A percentile compares a stretch with the other conserved stretches of the same genome.
Conservation (phyloP, 192 early-diverging fungal species). For the Polychytrium aggregatum region DNA sequence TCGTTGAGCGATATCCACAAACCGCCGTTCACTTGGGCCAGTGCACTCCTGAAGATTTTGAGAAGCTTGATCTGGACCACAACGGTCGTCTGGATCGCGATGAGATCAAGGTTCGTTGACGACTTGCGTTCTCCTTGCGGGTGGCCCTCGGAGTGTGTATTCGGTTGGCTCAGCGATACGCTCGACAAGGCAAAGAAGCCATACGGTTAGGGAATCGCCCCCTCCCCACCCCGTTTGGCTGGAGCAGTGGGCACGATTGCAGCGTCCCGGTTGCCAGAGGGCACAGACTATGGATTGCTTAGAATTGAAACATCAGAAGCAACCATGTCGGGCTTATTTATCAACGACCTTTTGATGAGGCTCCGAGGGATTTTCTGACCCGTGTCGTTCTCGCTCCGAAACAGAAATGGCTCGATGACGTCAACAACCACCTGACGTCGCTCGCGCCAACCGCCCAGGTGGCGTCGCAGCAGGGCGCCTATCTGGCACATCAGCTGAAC, state of each 20-base stretch:
- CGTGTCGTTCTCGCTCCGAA: neutral
- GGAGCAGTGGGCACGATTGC: too few relatives aligned
- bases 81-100: constrained; percentile 7
- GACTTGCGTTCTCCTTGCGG: too few relatives aligned
- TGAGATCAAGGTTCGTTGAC: constrained; percentile 12
- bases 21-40: constrained; percentile 41
- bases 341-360: neutral
- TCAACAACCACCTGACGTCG: constrained; percentile 23
- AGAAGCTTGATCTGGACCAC: constrained; percentile 19
- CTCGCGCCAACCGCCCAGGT: constrained; percentile 33
- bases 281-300: too few relatives aligned
- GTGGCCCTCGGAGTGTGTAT: too few relatives aligned
- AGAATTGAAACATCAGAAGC: too few relatives aligned
- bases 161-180: too few relatives aligned
- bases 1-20: constrained; percentile 33
- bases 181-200: too few relatives aligned
- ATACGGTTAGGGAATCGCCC: too few relatives aligned
- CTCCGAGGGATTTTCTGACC: too few relatives aligned
- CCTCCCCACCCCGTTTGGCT: too few relatives aligned
- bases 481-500: constrained; percentile 22
- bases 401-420: constrained; percentile 11
- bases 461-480: constrained; percentile 24
- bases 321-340: too few relatives aligned
- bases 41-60: constrained; percentile 18
- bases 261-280: too few relatives aligned